phyloP scores from a whole-genome alignment of 257 asterid species.

The Schizonepeta tenuifolia region DNA sequence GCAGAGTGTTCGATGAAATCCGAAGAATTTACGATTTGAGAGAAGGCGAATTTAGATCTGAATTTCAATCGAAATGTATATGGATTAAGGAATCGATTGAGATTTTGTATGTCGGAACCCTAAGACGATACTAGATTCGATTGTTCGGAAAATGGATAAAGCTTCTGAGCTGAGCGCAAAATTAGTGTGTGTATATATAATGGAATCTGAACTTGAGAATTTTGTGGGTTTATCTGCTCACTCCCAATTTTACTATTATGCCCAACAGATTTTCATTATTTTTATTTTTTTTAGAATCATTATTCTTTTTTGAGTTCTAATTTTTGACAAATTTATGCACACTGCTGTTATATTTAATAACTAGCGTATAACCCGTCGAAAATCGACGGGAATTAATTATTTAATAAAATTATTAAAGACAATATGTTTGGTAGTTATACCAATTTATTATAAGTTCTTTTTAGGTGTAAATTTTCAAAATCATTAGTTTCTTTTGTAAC shows the following conservation, averaged over 20 bases:
- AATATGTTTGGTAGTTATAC: too few relatives aligned
- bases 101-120: constrained; percentile 7
- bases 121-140: not conserved
- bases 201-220: not conserved
- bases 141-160: constrained; percentile 8
- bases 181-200: not conserved
- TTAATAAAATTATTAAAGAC: too few relatives aligned
- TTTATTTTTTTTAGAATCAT: not conserved
- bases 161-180: not conserved
- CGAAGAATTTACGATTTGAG: not conserved
- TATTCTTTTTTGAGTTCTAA: too few relatives aligned
- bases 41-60: not conserved
- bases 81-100: not conserved
- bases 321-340: not conserved
- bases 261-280: not conserved
- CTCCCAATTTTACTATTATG: not conserved
- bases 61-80: not conserved
- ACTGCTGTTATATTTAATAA: too few relatives aligned
- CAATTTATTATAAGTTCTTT: too few relatives aligned
- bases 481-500: too few relatives aligned
- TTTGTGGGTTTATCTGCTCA: not conserved
- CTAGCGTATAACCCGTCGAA: too few relatives aligned
- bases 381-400: too few relatives aligned
- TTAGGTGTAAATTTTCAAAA: too few relatives aligned
- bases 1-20: not conserved